Evolutionary conservation across 1,284 basidiomycete species (phyloP), one percentile per base, ranked within the genome.

Genomic region (Testicularia cyperi): DNA sequence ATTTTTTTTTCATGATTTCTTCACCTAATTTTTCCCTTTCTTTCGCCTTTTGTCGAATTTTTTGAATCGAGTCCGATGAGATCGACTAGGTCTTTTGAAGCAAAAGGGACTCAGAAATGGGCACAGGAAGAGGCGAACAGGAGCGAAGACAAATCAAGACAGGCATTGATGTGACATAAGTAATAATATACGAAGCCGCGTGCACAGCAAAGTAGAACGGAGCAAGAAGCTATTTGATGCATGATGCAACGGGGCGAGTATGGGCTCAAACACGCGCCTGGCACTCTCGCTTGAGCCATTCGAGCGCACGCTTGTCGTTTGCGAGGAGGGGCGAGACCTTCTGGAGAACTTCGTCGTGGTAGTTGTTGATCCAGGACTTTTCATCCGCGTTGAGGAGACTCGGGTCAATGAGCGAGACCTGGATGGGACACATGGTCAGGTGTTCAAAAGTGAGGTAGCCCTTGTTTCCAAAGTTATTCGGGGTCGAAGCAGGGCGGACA

Each of bases 241-340:
- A n/a, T n/a, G n/a, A n/a, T n/a, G n/a, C n/a, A n/a, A n/a, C n/a
- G n/a, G n/a, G n/a, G n/a, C n/a, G n/a, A n/a, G n/a, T n/a, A n/a
- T n/a, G n/a, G n/a, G n/a, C n/a, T n/a, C n/a, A 58, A 19, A 61
- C 39, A 4, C 37, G 43, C 12, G 57, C 57, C 1, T 23, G n/a
- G 23, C 72, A 75, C 32, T 90, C 85, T 65, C 81, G 83, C 78
- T 85, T 80, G 55, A 96, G 79, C 91, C 92, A 97, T 42, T 78
- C 80, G 57, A 88, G 65, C 2, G 91, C 91, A 42, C 85, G 80
- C 42, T 77, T 71, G 70, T 96, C 91, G 61, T 83, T 80, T 55
- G 84, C 83, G 29, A 97, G 78, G 55, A 88, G 72, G 7, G 90
- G 89, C 4, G 81, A 81, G 3, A 97, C 82, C 78, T 95, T 95